Evolutionary conservation across 176 grass and related monocot species (phyloP), one percentile per base, ranked within the genome.

Genomic region (Panicum miliaceum): DNA sequence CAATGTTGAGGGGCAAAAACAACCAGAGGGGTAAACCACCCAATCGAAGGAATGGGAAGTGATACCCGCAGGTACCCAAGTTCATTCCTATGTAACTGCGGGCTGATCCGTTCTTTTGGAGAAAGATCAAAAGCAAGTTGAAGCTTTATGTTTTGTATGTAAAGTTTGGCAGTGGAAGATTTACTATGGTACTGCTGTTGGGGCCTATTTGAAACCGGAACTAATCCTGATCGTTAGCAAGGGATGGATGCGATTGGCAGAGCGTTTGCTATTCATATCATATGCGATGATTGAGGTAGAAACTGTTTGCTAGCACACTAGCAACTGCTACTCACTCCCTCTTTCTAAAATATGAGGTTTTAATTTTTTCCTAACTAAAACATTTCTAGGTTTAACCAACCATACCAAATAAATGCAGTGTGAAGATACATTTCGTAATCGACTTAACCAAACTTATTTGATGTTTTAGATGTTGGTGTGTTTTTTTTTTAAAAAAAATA

Each of bases 1-100:
- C 93, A 37, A 54, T 88, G 38, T 71, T 96, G 73, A 87, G 96
- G 85, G 87, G 91, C 35, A 89, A 90, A 53, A 66, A 91, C 26
- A 59, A 18, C 68, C 80, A 73, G 51, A 48, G 71, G 1, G 82
- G 78, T 43, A 76, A 81, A 76, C 69, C 70, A 41, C 68, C 20
- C 46, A 81, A 68, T 64, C 51, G 47, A 20, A 87, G 80, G 54
- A 84, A 84, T 3, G 45, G 70, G 8, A 81, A 76, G 52, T 84
- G 75, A 82, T 66, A 68, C 58, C 27, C 4, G 4, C 29, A 32
- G 25, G 66, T 72, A 5, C 47, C 46, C 4, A 23, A 51, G 9
- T 46, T 15, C 2, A 50, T 70, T 18, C 54, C 37, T 35, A 48
- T 45, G 67, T 53, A 72, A 54, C 61, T 14, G 9, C 35, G 19